A percentile compares a stretch with the other conserved stretches of the same genome.
These are phyloP conservation scores for Ceratobasidium sp. DNA, from an alignment of 1,284 basidiomycete species.

Conservation along the genomic window DNA sequence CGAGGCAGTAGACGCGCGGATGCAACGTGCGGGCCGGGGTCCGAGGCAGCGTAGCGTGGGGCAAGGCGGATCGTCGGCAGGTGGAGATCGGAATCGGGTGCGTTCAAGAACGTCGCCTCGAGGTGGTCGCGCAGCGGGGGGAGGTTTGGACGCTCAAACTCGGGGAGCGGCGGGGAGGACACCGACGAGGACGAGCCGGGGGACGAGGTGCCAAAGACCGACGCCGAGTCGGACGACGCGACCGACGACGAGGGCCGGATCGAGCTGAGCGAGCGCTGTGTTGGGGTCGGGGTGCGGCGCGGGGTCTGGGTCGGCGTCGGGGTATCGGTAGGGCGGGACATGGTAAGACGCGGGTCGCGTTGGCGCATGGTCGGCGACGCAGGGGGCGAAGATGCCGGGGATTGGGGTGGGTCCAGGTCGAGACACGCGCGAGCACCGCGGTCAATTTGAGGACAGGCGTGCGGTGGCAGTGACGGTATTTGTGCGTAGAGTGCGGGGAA, in stretches of 20 bases:
- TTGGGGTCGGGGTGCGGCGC: constrained; percentile 31
- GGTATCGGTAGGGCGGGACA: constrained; percentile 22
- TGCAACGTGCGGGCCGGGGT: constrained; percentile 39
- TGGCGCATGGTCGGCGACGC: constrained; percentile 28
- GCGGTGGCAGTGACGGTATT: constrained; percentile 19
- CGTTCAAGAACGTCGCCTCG: not conserved
- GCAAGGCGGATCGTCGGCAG: constrained; percentile 16
- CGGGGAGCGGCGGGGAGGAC: constrained; percentile 27
- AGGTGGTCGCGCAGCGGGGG: constrained; percentile 26
- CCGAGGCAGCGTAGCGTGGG: constrained; percentile 23
- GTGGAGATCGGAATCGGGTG: constrained; percentile 33
- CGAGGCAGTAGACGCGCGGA: not conserved
- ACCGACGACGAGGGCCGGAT: constrained; percentile 4
- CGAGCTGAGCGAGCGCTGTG: constrained; percentile 19
- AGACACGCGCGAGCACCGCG: constrained; percentile 33
- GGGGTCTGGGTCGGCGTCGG: constrained; percentile 40
- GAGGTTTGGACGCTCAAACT: constrained; percentile 31
- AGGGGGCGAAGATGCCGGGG: constrained; percentile 19
- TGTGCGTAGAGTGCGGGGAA: constrained; percentile 31
- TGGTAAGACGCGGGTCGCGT: constrained; percentile 30
- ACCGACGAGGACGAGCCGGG: constrained; percentile 16
- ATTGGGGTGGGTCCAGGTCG: constrained; percentile 34
- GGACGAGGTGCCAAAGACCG: constrained; percentile 18
- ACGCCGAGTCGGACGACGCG: constrained; percentile 32
- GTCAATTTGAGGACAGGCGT: constrained; percentile 37